Evolutionary conservation across 1,139 yeast species (phyloP), one percentile per base, ranked within the genome.

Genomic region (Blastobotrys raffinosifermentans): DNA sequence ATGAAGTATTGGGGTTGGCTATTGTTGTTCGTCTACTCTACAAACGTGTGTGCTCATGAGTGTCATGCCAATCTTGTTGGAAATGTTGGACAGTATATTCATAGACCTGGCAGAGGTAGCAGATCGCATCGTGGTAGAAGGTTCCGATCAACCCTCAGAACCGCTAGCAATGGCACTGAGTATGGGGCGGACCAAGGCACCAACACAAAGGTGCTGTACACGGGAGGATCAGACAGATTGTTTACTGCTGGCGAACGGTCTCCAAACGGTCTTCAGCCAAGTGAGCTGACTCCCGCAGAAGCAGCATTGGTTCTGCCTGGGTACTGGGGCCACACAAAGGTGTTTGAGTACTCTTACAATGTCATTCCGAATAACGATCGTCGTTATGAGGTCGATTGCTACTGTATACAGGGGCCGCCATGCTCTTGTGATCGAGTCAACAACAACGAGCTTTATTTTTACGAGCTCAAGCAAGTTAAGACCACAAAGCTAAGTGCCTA

Each of bases 301-400:
- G 35, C 27, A n/a, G 17, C 11, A 15, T 29, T 18, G 14, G 35
- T 36, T 3, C 27, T 36, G n/a, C 25, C 31, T 4, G 39, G 39
- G 11, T 7, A 32, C 20, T 36, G 39, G 39, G 38, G 38, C 16
- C 18, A 10, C 31, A 15, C n/a, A 3, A 10, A 11, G 4, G 31
- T 36, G 9, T 36, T 20, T 16, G 35, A 36, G 19, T 36, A 36
- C 19, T 29, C 31, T n/a, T 36, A 36, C 29, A 36, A 36, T 19
- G 17, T 31, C 11, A 11, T 29, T 18, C 39, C 39, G 11, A 19
- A 31, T 23, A 27, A 26, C n/a, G 26, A 26, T 23, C 22, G 27
- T 17, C 27, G 35, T n/a, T 36, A 21, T 22, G 39, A 36, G 19
- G 39, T 36, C n/a, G 35, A 30, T 4, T 36, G 39, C 26, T 36